Evolutionary conservation across 2,329 filamentous ascomycete genomes (phyloP), one percentile per base, ranked within the genome.

Genomic region (Ophidiomyces ophidiicola): DNA sequence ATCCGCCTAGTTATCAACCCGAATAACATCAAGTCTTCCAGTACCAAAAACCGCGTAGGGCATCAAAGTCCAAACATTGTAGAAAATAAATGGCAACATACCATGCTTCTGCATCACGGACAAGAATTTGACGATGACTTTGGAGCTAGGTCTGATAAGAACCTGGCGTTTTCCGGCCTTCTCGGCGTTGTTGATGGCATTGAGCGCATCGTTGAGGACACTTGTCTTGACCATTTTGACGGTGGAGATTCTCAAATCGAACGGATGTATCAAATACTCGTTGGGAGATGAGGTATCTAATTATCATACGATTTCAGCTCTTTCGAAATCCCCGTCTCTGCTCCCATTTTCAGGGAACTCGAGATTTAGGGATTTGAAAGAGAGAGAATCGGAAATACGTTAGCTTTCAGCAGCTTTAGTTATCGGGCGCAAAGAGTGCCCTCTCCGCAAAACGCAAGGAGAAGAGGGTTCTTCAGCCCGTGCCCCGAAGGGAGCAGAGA

Each of bases 1-100:
- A 78, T 77, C 85, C 80, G 81, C 84, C 88, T 94, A 98, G 90
- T 96, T 96, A 96, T 96, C 85, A 94, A 82, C 81, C 87, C 88
- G 90, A 90, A 79, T 45, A 40, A 32, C 10, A 21, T 32, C 33
- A 43, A 39, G 23, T 12, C 17, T 12, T 12, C 19, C 17, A n/a
- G 32, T 6, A 34, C 11, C 21, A 21, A 21, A 15, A n/a, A 23
- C 14, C 32, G 11, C 11, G 18, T n/a, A 28, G 34, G 15, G 6
- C 17, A 21, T 12, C 42, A 45, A 44, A 32, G 20, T 31, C 6
- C 12, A 42, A 21, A 24, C 36, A 31, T 41, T 7, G 35, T 19
- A 36, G 41, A 25, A 44, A 32, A 31, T 38, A 18, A 39, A 31
- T 36, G 36, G 21, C 39, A 18, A 82, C 86, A 53, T 90, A 96